Evolutionary conservation across 768 basidiomycete species (phyloP), one percentile per base, ranked within the genome.

Genomic region (Podaxis sp.): DNA sequence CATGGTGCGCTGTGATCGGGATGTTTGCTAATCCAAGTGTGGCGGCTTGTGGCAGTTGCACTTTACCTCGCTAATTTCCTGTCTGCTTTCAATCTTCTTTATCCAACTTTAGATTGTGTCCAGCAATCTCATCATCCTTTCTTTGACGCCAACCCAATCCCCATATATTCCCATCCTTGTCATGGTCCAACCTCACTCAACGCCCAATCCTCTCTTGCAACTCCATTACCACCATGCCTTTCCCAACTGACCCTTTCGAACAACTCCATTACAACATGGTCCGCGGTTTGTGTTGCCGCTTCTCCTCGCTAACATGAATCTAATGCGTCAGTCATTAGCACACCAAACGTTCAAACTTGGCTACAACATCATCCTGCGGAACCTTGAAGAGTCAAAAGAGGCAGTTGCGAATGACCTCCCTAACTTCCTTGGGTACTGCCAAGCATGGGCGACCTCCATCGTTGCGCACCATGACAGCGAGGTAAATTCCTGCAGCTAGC

Each of bases 191-290:
- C 40, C 12, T n/a, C 40, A 17, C 33, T 33, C 33, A 9, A 33
- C 33, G 8, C 9, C 15, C 47, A 22, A 22, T n/a, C 22, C 19
- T 24, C 47, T 49, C 8, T 49, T 22, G 22, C 47, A 49, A 49
- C 47, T 24, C 24, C 22, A n/a, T 9, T 5, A 38, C n/a, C 17
- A 46, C 17, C 41, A 61, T 61, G 54, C 33, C 60, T 24, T 55
- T 38, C 24, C 60, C 60, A 37, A 61, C 41, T 9, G 49, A 59
- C 15, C 33, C 57, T 17, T 59, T 49, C 24, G 54, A 55, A 15
- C 43, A 49, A n/a, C 29, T 61, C 2, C 60, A 61, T 25, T 55
- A 61, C 19, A 55, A 55, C 13, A 61, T 61, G 53, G 43, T 61
- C 25, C 52, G 53, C 54, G 49, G 36, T 51, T 15, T 1, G 43